Conservation (phyloP, 73 alveolate genomes). For the Effrenium voratum region DNA sequence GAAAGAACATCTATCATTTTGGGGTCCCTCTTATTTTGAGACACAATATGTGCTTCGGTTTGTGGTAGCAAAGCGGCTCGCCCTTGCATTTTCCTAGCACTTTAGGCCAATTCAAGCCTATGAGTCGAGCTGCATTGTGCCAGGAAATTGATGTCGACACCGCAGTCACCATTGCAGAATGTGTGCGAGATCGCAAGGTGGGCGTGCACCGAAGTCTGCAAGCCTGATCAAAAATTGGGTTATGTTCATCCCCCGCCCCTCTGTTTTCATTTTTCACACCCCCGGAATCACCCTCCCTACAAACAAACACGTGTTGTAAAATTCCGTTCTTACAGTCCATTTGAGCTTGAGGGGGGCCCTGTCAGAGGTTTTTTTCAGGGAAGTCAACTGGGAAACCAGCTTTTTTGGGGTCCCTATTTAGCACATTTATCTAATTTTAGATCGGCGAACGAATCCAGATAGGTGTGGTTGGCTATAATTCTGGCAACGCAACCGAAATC, state of each 20-base stretch:
- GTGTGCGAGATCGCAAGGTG: constrained; percentile 89
- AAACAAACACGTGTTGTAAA: not conserved
- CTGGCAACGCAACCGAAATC: no score
- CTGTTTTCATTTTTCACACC: not conserved
- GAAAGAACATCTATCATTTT: no score
- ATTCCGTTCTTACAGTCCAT: not conserved
- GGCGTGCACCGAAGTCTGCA: not conserved
- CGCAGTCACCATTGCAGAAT: constrained; percentile 75
- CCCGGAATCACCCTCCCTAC: not conserved
- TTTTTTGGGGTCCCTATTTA: no score
- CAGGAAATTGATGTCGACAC: constrained; percentile 92
- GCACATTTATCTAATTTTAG: no score
- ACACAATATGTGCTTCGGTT: no score
- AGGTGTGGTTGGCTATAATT: no score
- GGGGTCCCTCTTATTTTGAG: no score
- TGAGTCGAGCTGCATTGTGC: not conserved
- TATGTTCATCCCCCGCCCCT: not conserved
- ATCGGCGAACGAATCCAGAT: no score
- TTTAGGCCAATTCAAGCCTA: not conserved
- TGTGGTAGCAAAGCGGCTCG: no score
- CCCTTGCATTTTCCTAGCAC: no score
- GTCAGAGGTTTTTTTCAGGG: not conserved
- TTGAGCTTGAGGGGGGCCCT: not conserved
- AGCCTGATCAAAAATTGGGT: not conserved
- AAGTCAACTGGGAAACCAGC: no score